Evolutionary conservation across 1,139 yeast species (phyloP), one percentile per base, ranked within the genome.

Genomic region (Sugiyamaella japonica): DNA sequence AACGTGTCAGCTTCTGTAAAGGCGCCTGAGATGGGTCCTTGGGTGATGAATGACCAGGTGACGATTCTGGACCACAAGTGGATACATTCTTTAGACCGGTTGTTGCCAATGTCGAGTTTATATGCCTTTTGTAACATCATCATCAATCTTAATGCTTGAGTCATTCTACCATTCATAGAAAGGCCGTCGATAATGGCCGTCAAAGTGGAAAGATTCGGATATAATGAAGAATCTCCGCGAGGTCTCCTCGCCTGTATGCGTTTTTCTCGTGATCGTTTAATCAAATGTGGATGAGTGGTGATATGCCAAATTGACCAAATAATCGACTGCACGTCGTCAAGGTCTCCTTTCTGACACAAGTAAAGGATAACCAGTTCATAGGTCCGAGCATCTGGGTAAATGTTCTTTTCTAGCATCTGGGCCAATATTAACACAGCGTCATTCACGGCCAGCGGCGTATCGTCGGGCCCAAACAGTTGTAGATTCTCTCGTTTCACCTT

Each of bases 351-450:
- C 40, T 68, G 67, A 16, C 68, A 71, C 34, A 65, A 58, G 17
- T 65, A 65, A 16, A 68, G 56, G n/a, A 70, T 36, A 15, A 64
- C 61, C 16, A 68, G 61, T 52, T 70, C 73, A 50, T 63, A 69
- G 0, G 75, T 66, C 15, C 67, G 61, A 15, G 64, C 53, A 50
- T 70, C 63, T 5, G 71, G 67, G 16, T 61, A 52, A 2, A 66
- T 58, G 2, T 69, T 69, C n/a, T 55, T 55, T 31, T 61, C 59
- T 67, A 71, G 67, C 70, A 71, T 70, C n/a, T 59, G 56, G 43
- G 56, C 60, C 25, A 70, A 56, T 28, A 71, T 54, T n/a, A 60
- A 58, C 1, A 64, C 47, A 3, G 70, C 63, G 34, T 66, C 66
- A 29, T 63, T 61, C 2, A 53, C 49, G 2, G 56, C 58, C 2